Base-by-base conservation (phyloP, 2,329 filamentous ascomycete species). In the Pleomassaria siparia region DNA sequence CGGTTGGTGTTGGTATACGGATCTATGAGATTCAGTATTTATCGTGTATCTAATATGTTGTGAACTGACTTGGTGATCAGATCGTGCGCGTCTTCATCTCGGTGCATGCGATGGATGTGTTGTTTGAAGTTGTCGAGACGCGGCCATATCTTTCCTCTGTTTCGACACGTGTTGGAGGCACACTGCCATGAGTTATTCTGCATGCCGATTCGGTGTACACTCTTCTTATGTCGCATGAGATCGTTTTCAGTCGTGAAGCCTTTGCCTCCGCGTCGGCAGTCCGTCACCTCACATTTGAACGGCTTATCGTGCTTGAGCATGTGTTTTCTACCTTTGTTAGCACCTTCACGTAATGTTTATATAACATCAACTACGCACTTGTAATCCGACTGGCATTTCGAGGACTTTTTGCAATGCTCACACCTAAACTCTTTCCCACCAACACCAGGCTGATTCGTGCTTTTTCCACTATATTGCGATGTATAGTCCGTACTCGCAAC, bases 41-140 rank as follows among this genome's bases (percentile, higher is more conserved):
- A 12, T 20, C 10, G 32, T 16, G 20, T 20, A 12, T 22, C 20
- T 36, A n/a, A 25, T 28, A 11, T 2, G 6, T 21, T 12, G 25
- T 20, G 3, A 4, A 30, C 51, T 22, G 71, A 82, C 81, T 60
- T 70, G 55, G 67, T 68, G 41, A 83, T 71, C 6, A 83, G 63
- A 1, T 72, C 63, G 0, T 74, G 62, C 0, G 70, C 55, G 47
- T 78, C 66, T 32, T 76, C 70, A 4, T 76, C 64, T 1, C 63
- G 51, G 65, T 96, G 91, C 59, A 89, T 83, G 10, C 86, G 81
- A 41, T 74, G 76, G 37, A 95, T 77, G 64, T 96, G 91, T 28
- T 86, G 83, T 51, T 85, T 85, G 67, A 96, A 96, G 62, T 96
- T 96, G 69, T 96, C 91, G 42, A 85, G 76, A 18, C 91, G 82